These are phyloP conservation scores for Diversispora eburnea DNA, from an alignment of 192 early-diverging fungal genomes.

Conservation along the genomic window DNA sequence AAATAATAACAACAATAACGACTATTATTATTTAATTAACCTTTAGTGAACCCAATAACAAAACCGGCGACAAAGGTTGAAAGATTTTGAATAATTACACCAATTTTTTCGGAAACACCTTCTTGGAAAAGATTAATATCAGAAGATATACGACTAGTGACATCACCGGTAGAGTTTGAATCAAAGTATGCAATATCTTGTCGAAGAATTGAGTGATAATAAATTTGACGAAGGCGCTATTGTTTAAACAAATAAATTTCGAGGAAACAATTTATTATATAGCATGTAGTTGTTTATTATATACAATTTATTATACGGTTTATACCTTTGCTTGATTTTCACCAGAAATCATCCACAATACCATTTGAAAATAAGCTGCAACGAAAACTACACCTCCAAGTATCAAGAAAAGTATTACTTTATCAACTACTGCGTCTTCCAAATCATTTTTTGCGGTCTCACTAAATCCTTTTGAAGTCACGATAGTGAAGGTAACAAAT, in stretches of 20 bases:
- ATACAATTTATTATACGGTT: no score
- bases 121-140: conserved; percentile 85
- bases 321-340: conserved; percentile 47
- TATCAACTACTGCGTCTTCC: neutral
- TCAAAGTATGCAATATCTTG: conserved; percentile 89
- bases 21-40: conserved; percentile 50
- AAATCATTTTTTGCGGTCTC: neutral
- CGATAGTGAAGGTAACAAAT: neutral
- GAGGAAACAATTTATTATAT: no score
- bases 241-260: no score
- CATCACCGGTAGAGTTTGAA: conserved; percentile 35
- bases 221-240: conserved; percentile 52
- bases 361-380: conserved; percentile 58
- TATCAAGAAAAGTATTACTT: conserved; percentile 30
- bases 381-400: conserved; percentile 57
- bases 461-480: neutral
- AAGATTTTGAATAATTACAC: conserved; percentile 59
- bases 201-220: conserved; percentile 68
- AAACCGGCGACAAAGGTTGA: conserved; percentile 68
- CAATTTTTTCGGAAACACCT: conserved; percentile 78
- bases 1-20: conserved; percentile 32
- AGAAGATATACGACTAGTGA: conserved; percentile 76
- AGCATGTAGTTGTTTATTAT: no score
- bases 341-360: conserved; percentile 59
- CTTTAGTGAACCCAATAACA: conserved; percentile 69